Base-by-base conservation (phyloP, 805 yeast genomes). In the Candida andamanensis region DNA sequence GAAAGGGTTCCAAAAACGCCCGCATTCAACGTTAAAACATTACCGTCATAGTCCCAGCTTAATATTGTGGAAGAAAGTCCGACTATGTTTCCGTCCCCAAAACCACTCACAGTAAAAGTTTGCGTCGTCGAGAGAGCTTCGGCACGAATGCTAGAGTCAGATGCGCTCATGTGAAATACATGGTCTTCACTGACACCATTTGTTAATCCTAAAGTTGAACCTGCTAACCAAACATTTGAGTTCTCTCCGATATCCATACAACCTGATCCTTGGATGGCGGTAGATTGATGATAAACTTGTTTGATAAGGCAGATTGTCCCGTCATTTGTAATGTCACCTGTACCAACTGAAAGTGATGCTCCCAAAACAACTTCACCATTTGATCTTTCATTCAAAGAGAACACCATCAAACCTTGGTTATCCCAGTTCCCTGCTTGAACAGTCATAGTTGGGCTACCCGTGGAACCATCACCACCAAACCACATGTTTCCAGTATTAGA, bases 301-400 rank as follows among this genome's bases (percentile, higher is more conserved):
- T 51, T 47, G 18, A 39, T 36, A 33, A 56, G 43, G 41, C 61
- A 56, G 32, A 56, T 53, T 15, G 46, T 42, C 33, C 61, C 61
- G 19, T 41, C 30, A 30, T 56, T 56, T 20, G 36, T 42, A 20
- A 54, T 46, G 13, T 39, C 24, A 5, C 42, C 38, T 12, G 21
- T n/a, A 9, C 40, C 36, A 18, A 14, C 16, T 15, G 31, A 9
- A 12, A 35, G 17, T 16, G 38, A 15, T 16, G 36, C 26, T 22
- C 54, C 56, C n/a, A 49, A 37, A 12, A 29, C 28, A 13, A 40
- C 49, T 17, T 26, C 26, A 18, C 41, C 45, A n/a, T 33, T 18
- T 16, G 31, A 29, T 35, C 44, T 36, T 8, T 34, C 5, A 6
- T 25, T 27, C 26, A 44, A 44, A 8, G 35, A 20, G 22, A 49